Evolutionary conservation across 1,284 basidiomycete species (phyloP), one percentile per base, ranked within the genome.

Genomic region (Phylloboletellus chloephorus): DNA sequence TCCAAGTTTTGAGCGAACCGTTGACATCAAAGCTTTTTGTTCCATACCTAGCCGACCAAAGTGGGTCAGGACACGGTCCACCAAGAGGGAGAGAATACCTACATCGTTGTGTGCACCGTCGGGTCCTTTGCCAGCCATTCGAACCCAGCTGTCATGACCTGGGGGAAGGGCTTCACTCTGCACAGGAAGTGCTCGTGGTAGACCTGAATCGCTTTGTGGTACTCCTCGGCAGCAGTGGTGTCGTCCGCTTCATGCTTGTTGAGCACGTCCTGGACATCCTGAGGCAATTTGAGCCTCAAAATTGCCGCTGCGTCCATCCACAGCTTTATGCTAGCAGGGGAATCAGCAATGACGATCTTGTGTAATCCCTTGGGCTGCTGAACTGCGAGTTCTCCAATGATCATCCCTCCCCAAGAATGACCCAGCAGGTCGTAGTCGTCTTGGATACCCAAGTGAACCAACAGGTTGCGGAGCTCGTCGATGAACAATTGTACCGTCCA

Each of bases 351-450:
- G 12, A 74, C 48, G 7, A 78, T 60, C 5, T 52, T 60, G 31
- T 61, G 62, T n/a, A 78, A 44, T 1, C 71, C 70, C 4, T 46
- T 42, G 0, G 72, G 72, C 12, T 57, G 56, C 21, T 64, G 52
- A 0, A 65, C 56, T 0, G 57, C 72, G n/a, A 76, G 56, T n/a
- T n/a, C n/a, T n/a, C n/a, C n/a, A n/a, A n/a, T n/a, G n/a, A n/a
- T n/a, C 61, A 74, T 74, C 7, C 63, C 71, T n/a, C 74, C 74
- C 68, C 70, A 74, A 12, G 70, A 74, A 34, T 75, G 73, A 0
- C 73, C 74, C 9, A 69, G 48, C 3, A 76, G 46, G 47, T 67
- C 64, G 49, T 66, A 75, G 30, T 64, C 47, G 12, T 58, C 50
- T 15, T 52, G 32, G 31, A 75, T 64, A 0, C 57, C 56, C 1